phyloP scores from a whole-genome alignment of 352 stramenopile genomes.

The Phytopythium kandeliae region DNA sequence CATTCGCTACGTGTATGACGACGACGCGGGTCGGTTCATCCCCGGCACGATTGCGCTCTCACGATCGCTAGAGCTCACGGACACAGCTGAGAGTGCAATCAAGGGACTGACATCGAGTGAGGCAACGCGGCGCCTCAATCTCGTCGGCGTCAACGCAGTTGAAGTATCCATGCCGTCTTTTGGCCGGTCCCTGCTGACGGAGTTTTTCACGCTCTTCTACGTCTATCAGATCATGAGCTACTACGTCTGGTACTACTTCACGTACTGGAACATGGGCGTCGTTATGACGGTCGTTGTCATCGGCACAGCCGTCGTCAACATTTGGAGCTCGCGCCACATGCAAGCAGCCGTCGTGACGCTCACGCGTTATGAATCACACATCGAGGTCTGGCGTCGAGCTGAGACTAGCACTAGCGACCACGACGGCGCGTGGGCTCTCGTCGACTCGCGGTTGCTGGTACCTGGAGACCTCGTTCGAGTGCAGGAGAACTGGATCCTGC shows the following conservation, averaged over 20 bases:
- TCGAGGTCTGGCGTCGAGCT: slow-evolving; percentile 27
- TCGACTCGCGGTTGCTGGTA: slow-evolving; percentile 26
- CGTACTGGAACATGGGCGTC: slow-evolving; percentile 37
- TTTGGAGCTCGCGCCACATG: slow-evolving; percentile 37
- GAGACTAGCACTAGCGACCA: neutral
- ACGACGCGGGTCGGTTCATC: slow-evolving; percentile 17
- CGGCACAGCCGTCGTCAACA: slow-evolving; percentile 30
- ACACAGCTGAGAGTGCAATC: neutral
- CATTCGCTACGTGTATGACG: slow-evolving; percentile 38
- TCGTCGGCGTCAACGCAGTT: slow-evolving; percentile 25
- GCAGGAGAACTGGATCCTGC: slow-evolving; percentile 35
- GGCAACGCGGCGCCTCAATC: slow-evolving; percentile 14
- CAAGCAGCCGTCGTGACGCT: slow-evolving; percentile 35
- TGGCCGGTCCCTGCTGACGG: slow-evolving; percentile 18
- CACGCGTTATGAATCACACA: slow-evolving; percentile 41
- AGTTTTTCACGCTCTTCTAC: slow-evolving; percentile 42
- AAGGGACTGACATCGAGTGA: slow-evolving; percentile 12
- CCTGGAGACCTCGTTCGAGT: slow-evolving; percentile 47
- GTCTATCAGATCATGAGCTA: slow-evolving; percentile 57
- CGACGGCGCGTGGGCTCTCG: slow-evolving; percentile 26
- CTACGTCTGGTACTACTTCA: slow-evolving; percentile 54
- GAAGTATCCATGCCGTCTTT: slow-evolving; percentile 37
- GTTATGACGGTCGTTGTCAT: slow-evolving; percentile 34
- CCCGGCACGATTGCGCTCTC: slow-evolving; percentile 18
- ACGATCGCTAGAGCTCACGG: neutral